phyloP scores from a whole-genome alignment of 176 grass and related monocot genomes.

The Musa beccarii region DNA sequence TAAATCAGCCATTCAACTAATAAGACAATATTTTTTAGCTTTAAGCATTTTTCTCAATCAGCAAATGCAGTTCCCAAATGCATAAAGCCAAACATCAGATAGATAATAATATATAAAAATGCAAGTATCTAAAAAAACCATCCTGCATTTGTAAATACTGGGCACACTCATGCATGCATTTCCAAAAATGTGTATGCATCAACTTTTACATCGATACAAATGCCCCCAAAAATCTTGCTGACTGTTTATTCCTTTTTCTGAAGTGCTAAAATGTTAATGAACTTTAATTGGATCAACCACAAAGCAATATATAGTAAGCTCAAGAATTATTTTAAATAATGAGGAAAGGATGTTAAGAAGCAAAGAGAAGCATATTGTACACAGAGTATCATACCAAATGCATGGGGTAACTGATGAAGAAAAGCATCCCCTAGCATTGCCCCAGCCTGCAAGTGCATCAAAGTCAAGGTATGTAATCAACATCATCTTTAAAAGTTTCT shows the following conservation, averaged over 20 bases:
- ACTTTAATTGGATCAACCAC: not conserved
- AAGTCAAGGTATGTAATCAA: not conserved
- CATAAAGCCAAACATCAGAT: too few species aligned
- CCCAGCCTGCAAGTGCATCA: conserved; percentile 62
- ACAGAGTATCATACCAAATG: conserved; percentile 62
- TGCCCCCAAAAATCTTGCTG: too few species aligned
- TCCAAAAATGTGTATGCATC: too few species aligned
- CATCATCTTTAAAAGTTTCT: not conserved
- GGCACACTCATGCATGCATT: too few species aligned
- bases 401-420: conserved; percentile 97
- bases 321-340: not conserved
- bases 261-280: not conserved
- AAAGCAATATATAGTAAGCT: not conserved
- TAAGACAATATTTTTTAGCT: too few species aligned
- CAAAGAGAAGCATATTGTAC: conserved; percentile 3
- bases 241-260: not conserved
- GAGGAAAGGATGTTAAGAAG: conserved; percentile 3
- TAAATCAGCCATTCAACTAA: too few species aligned
- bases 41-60: too few species aligned
- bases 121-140: too few species aligned
- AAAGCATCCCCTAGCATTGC: conserved; percentile 99
- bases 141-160: too few species aligned
- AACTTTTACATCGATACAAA: too few species aligned
- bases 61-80: too few species aligned
- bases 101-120: too few species aligned